Base-by-base conservation (phyloP, 805 yeast genomes). In the Tetrapisispora pingtungensis region DNA sequence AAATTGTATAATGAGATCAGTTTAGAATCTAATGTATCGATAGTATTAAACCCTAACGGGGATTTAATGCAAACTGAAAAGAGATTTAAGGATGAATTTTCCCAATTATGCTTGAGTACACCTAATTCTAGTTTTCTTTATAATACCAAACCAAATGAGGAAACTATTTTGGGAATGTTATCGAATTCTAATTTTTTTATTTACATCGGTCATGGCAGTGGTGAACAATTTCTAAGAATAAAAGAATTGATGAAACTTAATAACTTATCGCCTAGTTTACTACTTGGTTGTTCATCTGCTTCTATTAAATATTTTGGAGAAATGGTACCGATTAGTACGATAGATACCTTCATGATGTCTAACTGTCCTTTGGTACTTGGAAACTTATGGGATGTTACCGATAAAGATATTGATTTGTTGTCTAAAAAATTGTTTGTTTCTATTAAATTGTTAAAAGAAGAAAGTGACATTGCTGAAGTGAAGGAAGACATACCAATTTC, bases 301-400 rank as follows among this genome's bases (percentile, higher is more conserved):
- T 67, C 75, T 0, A 63, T 86, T 41, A 70, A 71, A 17, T 63
- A 62, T 10, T 69, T 70, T 44, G 93, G 89, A 2, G 58, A 71
- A 7, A 70, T 83, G 46, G 86, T 80, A 49, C 81, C 93, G 0
- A 71, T 74, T 49, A 96, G 97, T 1, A 83, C 90, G 3, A 74
- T 87, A 0, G 73, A 75, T 51, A 78, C 84, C 41, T 88, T 88
- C 70, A 60, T 93, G 24, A 66, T 75, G 10, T 93, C 88, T 19
- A 95, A 95, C 0, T 76, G 86, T 40, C 93, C 95, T 0, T 72
- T 84, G 78, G 72, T 87, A 1, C 65, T 93, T 32, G 96, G 86
- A 0, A 87, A 86, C 55, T 64, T 93, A 45, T 93, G 98, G 98
- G 96, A 88, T 61, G 97, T 93, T 4, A 93, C 97, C 0, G 97